Conservation (phyloP, 345 rosid genomes). For the Pistacia vera region DNA sequence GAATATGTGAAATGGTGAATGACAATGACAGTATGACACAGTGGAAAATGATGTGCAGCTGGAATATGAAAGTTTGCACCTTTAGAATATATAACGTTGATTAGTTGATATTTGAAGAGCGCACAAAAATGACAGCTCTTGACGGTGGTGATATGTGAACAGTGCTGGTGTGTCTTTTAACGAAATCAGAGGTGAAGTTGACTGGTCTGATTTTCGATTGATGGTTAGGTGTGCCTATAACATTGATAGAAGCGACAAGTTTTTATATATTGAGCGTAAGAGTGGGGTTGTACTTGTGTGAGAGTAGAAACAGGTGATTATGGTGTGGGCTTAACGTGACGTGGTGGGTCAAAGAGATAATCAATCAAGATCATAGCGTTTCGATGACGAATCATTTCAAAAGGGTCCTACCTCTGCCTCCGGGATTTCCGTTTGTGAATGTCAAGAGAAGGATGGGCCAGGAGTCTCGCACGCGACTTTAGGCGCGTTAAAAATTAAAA, state of each 20-base stretch:
- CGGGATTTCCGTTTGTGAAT: constrained; percentile 7
- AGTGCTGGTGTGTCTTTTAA: not conserved
- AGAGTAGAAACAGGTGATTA: not conserved
- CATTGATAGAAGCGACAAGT: not conserved
- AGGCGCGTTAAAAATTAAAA: constrained; percentile 1
- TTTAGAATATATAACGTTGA: constrained; percentile 37
- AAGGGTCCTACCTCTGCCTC: constrained; percentile 11
- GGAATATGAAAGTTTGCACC: constrained; percentile 36
- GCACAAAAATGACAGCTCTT: not conserved
- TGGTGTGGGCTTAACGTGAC: constrained; percentile 6
- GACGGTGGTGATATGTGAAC: constrained; percentile 14
- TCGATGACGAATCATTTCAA: not conserved
- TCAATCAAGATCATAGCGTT: constrained; percentile 9
- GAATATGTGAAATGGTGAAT: constrained; percentile 4
- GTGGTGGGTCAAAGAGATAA: constrained; percentile 16
- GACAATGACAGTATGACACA: not conserved
- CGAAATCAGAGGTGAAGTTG: constrained; percentile 29
- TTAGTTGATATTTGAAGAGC: not conserved
- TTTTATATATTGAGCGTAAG: not conserved
- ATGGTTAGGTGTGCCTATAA: constrained; percentile 8
- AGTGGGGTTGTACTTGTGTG: not conserved
- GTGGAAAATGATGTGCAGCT: not conserved
- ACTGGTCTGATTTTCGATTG: constrained; percentile 26
- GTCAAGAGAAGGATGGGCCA: not conserved
- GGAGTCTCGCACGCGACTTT: not conserved